Base-by-base conservation (phyloP, 768 basidiomycete species). In the Royoungia palumana region DNA sequence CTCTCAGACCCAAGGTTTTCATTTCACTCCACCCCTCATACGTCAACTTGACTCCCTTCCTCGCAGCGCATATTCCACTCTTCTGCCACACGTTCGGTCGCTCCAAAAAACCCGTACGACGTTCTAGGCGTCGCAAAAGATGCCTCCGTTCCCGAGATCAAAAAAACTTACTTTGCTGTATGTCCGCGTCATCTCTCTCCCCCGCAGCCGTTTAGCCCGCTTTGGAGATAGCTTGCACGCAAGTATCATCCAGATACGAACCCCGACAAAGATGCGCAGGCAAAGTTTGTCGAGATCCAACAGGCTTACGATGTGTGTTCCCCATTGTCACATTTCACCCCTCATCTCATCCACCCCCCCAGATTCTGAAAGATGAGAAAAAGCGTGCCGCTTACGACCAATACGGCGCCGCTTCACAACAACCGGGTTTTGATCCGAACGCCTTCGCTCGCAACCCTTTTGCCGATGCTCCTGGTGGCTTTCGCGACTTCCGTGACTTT, bases 211-310 rank as follows among this genome's bases (percentile, higher is more conserved):
- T 58, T 58, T 45, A 53, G 47, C 51, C 47, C 30, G n/a, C 25
- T 46, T 37, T 35, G n/a, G 13, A 36, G 20, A 28, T 63, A 96
- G 95, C 86, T 99, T 55, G 96, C 96, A 16, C 89, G 95, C 53
- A 95, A 98, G 75, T 96, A 88, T 63, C 96, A 99, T 68, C 96
- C 96, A 0, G 96, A 99, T 63, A 94, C 94, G 12, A 98, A 94
- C 70, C 88, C 92, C 35, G 91, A 95, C 71, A 88, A 91, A 61
- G 77, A 75, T 40, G 91, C 95, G 0, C 85, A 91, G 58, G 89
- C 89, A 54, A 91, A 89, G 66, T 99, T 99, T 67, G 78, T 94
- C 16, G 95, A 99, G 68, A 97, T 98, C 49, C 96, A 98, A 66
- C 81, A 84, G 59, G 96, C 96, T 11, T 99, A 98, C 72, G 96